Evolutionary conservation across 2,329 filamentous ascomycete species (phyloP), one percentile per base, ranked within the genome.

Genomic region (Didymella arachidicola): DNA sequence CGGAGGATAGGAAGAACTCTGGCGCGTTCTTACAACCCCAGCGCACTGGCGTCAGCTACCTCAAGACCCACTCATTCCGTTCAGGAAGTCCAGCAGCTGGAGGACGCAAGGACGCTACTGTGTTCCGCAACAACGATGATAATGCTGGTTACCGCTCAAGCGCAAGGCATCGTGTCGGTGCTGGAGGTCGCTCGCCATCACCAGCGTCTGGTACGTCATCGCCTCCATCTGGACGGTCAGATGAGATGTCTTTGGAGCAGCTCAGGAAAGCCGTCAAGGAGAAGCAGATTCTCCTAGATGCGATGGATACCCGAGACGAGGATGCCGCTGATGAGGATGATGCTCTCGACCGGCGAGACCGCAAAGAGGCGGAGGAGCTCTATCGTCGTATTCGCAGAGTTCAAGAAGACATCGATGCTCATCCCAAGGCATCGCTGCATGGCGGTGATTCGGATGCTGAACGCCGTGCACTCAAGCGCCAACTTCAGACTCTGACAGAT

Each of bases 81-180:
- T 86, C 87, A 16, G 83, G 84, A 27, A 84, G 83, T 34, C 84
- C 84, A 2, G 79, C 83, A 47, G 82, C 82, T 43, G 80, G 80
- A 43, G 86, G 85, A 36, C 90, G 93, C 47, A 98, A 98, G 77
- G 95, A 99, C 79, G 95, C 91, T 2, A 99, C 95, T 0, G 90
- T 98, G 3, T 99, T 94, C 79, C 94, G 96, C 73, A 97, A 98
- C 74, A 95, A 98, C 66, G 93, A 97, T 69, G 92, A 97, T 67
- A 90, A 93, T 59, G 86, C 96, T 69, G 93, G 80, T 8, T 99
- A 99, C 73, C 90, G 89, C 68, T 98, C 95, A 12, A 97, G 93
- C 76, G 95, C 95, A 53, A 91, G 95, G 63, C 91, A 93, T 63
- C 88, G 95, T 65, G 80, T 96, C 55, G 92, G 91, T 39, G 77